A percentile compares a stretch with the other conserved stretches of the same genome.
These are phyloP conservation scores for Aristolochia fimbriata DNA, from an alignment of 164 flowering plant genomes.

Conservation along the genomic window DNA sequence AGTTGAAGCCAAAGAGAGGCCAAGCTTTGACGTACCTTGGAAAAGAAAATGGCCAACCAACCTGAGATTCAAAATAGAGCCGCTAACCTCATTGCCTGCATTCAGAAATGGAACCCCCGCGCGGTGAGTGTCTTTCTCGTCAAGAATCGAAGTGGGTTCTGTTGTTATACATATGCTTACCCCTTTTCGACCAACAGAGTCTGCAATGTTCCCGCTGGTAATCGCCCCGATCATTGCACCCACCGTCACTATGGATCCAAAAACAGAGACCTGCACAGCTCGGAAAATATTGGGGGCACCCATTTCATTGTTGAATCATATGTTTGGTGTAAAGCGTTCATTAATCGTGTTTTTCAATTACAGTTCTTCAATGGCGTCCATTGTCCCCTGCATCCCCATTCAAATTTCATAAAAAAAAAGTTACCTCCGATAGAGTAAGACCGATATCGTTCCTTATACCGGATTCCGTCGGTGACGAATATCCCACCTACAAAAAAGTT, in stretches of 20 bases:
- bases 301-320: too few relatives aligned
- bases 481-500: slow-evolving; percentile 24
- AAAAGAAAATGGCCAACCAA: slow-evolving; percentile 38
- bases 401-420: too few relatives aligned
- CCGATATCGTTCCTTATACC: slow-evolving; percentile 43
- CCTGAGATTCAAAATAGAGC: slow-evolving; percentile 35
- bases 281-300: neutral
- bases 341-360: too few relatives aligned
- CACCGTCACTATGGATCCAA: slow-evolving; percentile 52
- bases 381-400: too few relatives aligned
- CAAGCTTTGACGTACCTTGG: slow-evolving; percentile 25
- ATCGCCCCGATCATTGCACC: slow-evolving; percentile 66
- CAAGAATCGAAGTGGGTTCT: too few relatives aligned
- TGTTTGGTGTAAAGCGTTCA: too few relatives aligned
- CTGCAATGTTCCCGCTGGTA: slow-evolving; percentile 46
- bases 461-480: slow-evolving; percentile 33
- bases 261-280: slow-evolving; percentile 50
- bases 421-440: slow-evolving; percentile 41
- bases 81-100: slow-evolving; percentile 42
- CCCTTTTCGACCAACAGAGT: slow-evolving; percentile 45
- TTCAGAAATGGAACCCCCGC: neutral
- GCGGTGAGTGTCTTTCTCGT: too few relatives aligned
- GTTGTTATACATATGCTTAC: slow-evolving; percentile 20
- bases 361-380: too few relatives aligned
- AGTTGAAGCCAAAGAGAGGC: too few relatives aligned